Evolutionary conservation across 192 early-diverging fungal genomes (phyloP).

Genomic region (Oehlia diaphana): DNA sequence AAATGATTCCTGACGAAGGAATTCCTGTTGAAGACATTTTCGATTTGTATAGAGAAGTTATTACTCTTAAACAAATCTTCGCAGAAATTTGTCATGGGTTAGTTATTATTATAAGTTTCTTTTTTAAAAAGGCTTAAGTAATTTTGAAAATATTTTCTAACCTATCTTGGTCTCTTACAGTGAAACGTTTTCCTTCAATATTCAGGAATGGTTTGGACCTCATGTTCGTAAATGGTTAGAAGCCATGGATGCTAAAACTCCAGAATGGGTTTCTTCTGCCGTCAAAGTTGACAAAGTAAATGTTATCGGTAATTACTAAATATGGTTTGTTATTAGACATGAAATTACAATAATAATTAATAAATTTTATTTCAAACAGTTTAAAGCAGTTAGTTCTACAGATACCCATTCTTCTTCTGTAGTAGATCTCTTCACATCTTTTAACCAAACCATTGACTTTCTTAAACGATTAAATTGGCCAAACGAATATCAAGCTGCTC

Average conservation of each 20-base stretch:
- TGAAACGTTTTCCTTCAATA: slow-evolving; percentile 56
- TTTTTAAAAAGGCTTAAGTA: not conserved
- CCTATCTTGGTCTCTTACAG: slow-evolving; percentile 9
- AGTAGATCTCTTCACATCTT: slow-evolving; percentile 78
- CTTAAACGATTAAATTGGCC: slow-evolving; percentile 67
- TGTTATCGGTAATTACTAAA: not conserved
- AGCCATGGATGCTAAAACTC: slow-evolving; percentile 59
- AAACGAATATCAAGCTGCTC: slow-evolving; percentile 58
- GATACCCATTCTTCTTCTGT: slow-evolving; percentile 73
- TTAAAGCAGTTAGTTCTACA: slow-evolving; percentile 52
- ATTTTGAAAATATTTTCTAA: not conserved
- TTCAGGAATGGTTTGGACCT: slow-evolving; percentile 69
- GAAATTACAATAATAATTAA: too few relatives aligned
- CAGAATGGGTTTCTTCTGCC: slow-evolving; percentile 69
- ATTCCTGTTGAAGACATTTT: slow-evolving; percentile 49
- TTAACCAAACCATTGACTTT: slow-evolving; percentile 71
- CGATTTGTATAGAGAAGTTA: slow-evolving; percentile 56
- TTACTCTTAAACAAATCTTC: slow-evolving; percentile 47
- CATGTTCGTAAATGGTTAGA: slow-evolving; percentile 70
- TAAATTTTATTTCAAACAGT: slow-evolving; percentile 35
- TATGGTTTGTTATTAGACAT: not conserved
- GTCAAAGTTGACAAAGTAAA: slow-evolving; percentile 60
- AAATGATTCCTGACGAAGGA: slow-evolving; percentile 43
- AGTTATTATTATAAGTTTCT: not conserved
- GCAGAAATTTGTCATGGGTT: slow-evolving; percentile 51